Percentiles rank a stretch among this genome's conserved stretches.
phyloP scores from a whole-genome alignment of 805 yeast genomes.

The Hanseniaspora mollemarum region DNA sequence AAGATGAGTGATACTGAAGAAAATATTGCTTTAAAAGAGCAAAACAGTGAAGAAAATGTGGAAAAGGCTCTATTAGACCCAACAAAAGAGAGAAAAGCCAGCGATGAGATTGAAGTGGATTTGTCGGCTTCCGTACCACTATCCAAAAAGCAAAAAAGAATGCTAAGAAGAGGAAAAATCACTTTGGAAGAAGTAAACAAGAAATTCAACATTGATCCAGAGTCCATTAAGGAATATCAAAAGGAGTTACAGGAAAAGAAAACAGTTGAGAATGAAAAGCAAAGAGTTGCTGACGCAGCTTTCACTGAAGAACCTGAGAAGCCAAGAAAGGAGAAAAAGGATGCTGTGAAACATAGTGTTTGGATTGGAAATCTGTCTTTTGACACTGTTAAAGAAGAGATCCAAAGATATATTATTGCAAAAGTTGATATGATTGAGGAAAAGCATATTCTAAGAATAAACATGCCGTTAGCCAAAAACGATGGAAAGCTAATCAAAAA shows the following conservation, averaged over 20 bases:
- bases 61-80: conserved; percentile 30
- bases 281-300: conserved; percentile 20
- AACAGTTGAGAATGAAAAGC: conserved; percentile 18
- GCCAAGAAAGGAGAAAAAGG: conserved; percentile 26
- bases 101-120: conserved; percentile 57
- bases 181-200: conserved; percentile 46
- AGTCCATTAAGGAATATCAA: conserved; percentile 29
- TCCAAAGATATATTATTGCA: conserved; percentile 49
- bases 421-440: conserved; percentile 46
- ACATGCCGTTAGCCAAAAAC: conserved; percentile 58
- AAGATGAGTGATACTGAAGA: background rate
- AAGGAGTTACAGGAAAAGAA: conserved; percentile 30
- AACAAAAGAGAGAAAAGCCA: conserved; percentile 31
- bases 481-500: conserved; percentile 45
- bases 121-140: conserved; percentile 63
- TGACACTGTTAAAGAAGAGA: conserved; percentile 67
- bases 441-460: conserved; percentile 58
- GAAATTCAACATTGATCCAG: conserved; percentile 32
- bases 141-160: conserved; percentile 83
- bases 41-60: conserved; percentile 20
- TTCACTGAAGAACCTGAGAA: conserved; percentile 28
- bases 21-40: background rate
- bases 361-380: conserved; percentile 93
- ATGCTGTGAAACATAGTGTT: conserved; percentile 55
- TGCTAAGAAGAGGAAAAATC: conserved; percentile 63